phyloP scores from a whole-genome alignment of 73 alveolate genomes.

The Durusdinium trenchii region DNA sequence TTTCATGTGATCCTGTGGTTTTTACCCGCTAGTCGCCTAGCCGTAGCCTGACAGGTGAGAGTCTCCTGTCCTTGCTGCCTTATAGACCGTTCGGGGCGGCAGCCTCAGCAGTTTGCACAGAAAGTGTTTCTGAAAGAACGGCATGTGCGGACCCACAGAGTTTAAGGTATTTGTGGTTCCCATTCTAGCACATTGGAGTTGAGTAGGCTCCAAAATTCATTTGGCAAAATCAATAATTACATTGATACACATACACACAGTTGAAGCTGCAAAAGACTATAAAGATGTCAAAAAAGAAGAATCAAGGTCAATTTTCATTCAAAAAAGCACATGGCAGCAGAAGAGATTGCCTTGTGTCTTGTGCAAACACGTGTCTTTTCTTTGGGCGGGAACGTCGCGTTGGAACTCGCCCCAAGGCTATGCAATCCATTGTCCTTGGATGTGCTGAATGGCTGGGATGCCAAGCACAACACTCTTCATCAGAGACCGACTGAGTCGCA shows the following conservation, averaged over 20 bases:
- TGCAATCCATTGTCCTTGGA: conserved; percentile 31
- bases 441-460: conserved; percentile 43
- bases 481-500: too few relatives aligned
- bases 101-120: not conserved
- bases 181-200: not conserved
- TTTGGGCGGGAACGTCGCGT: not conserved
- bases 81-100: conserved; percentile 73
- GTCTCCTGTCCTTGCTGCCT: conserved; percentile 16
- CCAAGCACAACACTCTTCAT: too few relatives aligned
- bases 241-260: not conserved
- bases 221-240: not conserved
- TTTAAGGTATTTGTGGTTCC: not conserved
- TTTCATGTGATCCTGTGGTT: too few relatives aligned
- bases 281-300: not conserved
- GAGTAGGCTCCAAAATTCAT: not conserved
- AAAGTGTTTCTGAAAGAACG: not conserved
- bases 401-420: not conserved
- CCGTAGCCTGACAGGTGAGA: conserved; percentile 44
- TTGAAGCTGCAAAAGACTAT: not conserved
- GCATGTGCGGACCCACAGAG: not conserved
- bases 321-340: not conserved
- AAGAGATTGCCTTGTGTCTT: not conserved
- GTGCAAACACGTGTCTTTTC: not conserved
- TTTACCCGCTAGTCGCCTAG: too few relatives aligned
- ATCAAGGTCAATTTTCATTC: not conserved